Evolutionary conservation across 345 rosid species (phyloP), one percentile per base, ranked within the genome.

Genomic region (Euclidium syriacum): DNA sequence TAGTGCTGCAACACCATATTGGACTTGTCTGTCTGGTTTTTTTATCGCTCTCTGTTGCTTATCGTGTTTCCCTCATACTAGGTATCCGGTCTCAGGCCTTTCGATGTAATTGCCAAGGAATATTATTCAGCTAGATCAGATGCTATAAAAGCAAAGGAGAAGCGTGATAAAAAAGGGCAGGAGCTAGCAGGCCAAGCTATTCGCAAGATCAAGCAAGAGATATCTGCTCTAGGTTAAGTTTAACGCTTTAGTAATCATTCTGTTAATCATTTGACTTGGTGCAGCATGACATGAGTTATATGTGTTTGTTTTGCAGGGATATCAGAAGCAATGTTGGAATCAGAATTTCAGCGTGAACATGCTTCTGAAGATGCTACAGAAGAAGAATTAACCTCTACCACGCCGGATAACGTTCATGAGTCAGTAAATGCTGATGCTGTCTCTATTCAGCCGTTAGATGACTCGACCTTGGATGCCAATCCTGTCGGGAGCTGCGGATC

Each of bases 141-240:
- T 59, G 98, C 96, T 69, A 43, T 81, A 65, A 75, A 74, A 72
- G 92, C 98, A 64, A 91, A 91, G 79, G 87, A 77, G 47, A 81
- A 72, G 40, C 64, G 77, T 57, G 92, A 91, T 75, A 88, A 83
- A 73, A 79, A 67, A 46, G 77, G 83, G 36, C 90, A 88, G 78
- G 90, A 79, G 62, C 77, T 62, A 69, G 88, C 92, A 20, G 88
- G 96, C 67, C 60, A 61, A 50, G 72, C 68, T 19, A 86, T 91
- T 66, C 82, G 84, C 65, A 77, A 81, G 78, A 87, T 91, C 71
- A 91, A 91, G 85, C 92, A 84, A 72, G 96, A 91, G 76, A 77
- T 91, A 71, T 75, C 90, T 69, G 84, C 85, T 67, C 80, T 85
- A 77, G 98, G 96, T 86, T 40, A 70, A 55, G 66, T 80, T 62